Evolutionary conservation across 208 protist species (phyloP).

Genomic region (Trypanosoma cruzi): DNA sequence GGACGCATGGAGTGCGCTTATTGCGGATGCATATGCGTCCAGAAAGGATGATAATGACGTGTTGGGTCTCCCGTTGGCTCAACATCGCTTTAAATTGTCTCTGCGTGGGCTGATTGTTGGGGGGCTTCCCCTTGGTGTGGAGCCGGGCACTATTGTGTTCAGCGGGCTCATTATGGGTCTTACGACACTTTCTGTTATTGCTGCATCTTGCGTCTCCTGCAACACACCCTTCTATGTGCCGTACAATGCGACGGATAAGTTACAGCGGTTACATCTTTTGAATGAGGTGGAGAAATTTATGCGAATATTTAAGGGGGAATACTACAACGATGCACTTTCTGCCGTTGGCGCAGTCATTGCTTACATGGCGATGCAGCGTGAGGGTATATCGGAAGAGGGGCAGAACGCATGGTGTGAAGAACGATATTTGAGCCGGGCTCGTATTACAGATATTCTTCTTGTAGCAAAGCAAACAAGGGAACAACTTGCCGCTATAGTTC

Average conservation of each 20-base stretch:
- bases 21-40: constrained; percentile 31
- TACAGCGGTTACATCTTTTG: constrained; percentile 27
- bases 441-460: constrained; percentile 62
- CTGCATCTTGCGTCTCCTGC: constrained; percentile 60
- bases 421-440: constrained; percentile 62
- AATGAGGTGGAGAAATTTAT: constrained; percentile 48
- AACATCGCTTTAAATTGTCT: constrained; percentile 59
- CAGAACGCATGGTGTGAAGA: constrained; percentile 74
- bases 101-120: constrained; percentile 71
- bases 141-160: constrained; percentile 65
- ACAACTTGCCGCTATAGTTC: constrained; percentile 58
- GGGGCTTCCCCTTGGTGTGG: constrained; percentile 55
- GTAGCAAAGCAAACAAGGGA: constrained; percentile 72
- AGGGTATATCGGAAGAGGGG: constrained; percentile 75
- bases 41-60: constrained; percentile 32
- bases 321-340: constrained; percentile 66
- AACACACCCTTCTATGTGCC: constrained; percentile 72
- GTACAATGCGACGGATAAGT: constrained; percentile 53
- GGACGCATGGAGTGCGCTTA: constrained; percentile 43
- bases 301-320: constrained; percentile 47
- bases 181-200: constrained; percentile 65
- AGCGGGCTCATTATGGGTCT: constrained; percentile 73
- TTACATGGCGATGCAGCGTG: constrained; percentile 78
- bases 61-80: constrained; percentile 12
- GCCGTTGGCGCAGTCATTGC: constrained; percentile 59